Conservation (phyloP, 2,329 filamentous ascomycete genomes). For the Sporothrix brunneoviolacea region DNA sequence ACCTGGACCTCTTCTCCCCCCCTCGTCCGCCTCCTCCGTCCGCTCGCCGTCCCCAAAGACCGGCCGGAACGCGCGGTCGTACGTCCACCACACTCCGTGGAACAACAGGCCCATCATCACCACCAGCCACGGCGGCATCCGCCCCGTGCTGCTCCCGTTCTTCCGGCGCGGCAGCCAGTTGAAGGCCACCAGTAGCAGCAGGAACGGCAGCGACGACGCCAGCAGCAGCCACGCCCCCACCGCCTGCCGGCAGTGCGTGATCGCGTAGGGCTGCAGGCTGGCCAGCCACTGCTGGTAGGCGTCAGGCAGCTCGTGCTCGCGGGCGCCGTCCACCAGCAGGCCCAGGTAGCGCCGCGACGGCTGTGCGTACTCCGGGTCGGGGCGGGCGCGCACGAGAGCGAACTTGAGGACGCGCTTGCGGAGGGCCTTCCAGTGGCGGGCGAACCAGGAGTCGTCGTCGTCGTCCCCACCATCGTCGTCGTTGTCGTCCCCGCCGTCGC, state of each 20-base stretch:
- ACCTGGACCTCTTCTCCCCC: neutral
- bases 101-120: conserved; percentile 46
- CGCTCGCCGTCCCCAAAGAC: conserved; percentile 84
- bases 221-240: conserved; percentile 60
- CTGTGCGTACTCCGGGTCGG: conserved; percentile 68
- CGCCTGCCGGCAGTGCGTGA: conserved; percentile 60
- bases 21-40: conserved; percentile 29
- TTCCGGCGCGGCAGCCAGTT: conserved; percentile 30
- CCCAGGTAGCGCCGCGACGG: conserved; percentile 77
- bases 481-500: conserved; percentile 12
- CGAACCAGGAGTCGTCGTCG: conserved; percentile 15
- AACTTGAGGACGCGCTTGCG: conserved; percentile 34
- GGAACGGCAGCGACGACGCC: conserved; percentile 48
- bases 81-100: conserved; percentile 38
- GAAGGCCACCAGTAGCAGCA: conserved; percentile 34
- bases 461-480: conserved; percentile 16
- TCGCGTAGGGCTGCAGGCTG: conserved; percentile 60
- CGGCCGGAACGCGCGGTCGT: conserved; percentile 43
- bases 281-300: conserved; percentile 72
- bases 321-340: conserved; percentile 70
- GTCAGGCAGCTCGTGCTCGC: conserved; percentile 70
- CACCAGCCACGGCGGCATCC: conserved; percentile 60
- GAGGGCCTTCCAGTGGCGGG: conserved; percentile 32
- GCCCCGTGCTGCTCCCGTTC: conserved; percentile 44
- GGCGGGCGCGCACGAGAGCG: conserved; percentile 43